phyloP scores from a whole-genome alignment of 768 basidiomycete species.

The Termitomyces sp. region DNA sequence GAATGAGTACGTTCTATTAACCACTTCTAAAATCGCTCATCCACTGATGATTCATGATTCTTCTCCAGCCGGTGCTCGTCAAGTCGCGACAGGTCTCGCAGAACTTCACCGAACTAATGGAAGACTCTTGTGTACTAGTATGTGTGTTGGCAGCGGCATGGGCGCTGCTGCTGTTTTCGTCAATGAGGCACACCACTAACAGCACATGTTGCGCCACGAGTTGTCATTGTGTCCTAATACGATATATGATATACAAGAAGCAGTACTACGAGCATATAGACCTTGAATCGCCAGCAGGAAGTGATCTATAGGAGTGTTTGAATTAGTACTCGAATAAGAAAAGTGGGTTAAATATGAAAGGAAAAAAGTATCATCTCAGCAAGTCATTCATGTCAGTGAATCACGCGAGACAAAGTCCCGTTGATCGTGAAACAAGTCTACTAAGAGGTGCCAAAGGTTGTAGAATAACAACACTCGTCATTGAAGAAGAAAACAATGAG shows the following conservation, averaged over 20 bases:
- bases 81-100: slow-evolving; percentile 84
- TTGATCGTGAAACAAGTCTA: slow-evolving; percentile 54
- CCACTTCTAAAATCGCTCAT: neutral
- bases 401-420: slow-evolving; percentile 30
- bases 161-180: slow-evolving; percentile 79
- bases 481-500: slow-evolving; percentile 23
- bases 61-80: slow-evolving; percentile 71
- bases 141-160: slow-evolving; percentile 83
- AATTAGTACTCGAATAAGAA: neutral
- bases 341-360: neutral
- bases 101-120: slow-evolving; percentile 68
- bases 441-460: slow-evolving; percentile 92
- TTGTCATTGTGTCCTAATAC: neutral
- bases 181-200: slow-evolving; percentile 43
- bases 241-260: neutral
- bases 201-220: neutral
- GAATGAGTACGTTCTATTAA: slow-evolving; percentile 61
- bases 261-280: neutral
- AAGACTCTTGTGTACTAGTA: slow-evolving; percentile 73
- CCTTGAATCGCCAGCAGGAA: neutral
- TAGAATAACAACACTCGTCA: slow-evolving; percentile 78
- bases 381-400: slow-evolving; percentile 82
- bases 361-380: slow-evolving; percentile 59
- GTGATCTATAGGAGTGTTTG: neutral
- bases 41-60: slow-evolving; percentile 12